A percentile compares a stretch with the other conserved stretches of the same genome.
These are phyloP conservation scores for Yarrowia hollandica DNA, from an alignment of 805 yeast species.

Conservation along the genomic window DNA sequence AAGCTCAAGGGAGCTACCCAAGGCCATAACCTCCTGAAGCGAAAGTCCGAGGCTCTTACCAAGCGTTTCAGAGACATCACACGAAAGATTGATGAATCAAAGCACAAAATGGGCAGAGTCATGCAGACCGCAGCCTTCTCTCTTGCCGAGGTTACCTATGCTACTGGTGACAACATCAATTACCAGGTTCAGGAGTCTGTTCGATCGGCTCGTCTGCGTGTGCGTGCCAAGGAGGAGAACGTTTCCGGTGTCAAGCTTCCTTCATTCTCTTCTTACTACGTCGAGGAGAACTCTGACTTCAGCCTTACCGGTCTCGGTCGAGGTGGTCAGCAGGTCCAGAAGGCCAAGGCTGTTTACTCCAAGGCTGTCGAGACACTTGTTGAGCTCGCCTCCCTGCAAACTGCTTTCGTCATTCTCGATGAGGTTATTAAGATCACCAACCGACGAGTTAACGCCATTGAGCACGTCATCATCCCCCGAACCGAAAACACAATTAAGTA, in stretches of 20 bases:
- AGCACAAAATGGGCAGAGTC: constrained; percentile 95
- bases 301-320: constrained; percentile 95
- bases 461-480: constrained; percentile 96
- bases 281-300: constrained; percentile 87
- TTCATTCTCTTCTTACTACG: constrained; percentile 81
- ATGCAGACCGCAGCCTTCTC: constrained; percentile 99
- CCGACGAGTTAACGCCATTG: constrained; percentile 97
- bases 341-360: constrained; percentile 89
- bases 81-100: constrained; percentile 88
- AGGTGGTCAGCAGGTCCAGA: constrained; percentile 97
- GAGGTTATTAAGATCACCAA: constrained; percentile 97
- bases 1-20: constrained; percentile 97
- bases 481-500: constrained; percentile 92
- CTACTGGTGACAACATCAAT: constrained; percentile 93
- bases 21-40: constrained; percentile 88
- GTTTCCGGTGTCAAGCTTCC: constrained; percentile 95
- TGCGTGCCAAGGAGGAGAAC: constrained; percentile 89
- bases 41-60: constrained; percentile 96
- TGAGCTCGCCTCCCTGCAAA: constrained; percentile 92
- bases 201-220: constrained; percentile 81
- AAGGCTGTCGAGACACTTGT: constrained; percentile 97
- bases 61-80: constrained; percentile 96
- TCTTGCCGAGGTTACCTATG: constrained; percentile 94
- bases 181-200: constrained; percentile 96
- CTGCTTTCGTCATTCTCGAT: constrained; percentile 93